Base-by-base conservation (phyloP, 2,329 filamentous ascomycete species). In the Dactylonectria estremocensis region DNA sequence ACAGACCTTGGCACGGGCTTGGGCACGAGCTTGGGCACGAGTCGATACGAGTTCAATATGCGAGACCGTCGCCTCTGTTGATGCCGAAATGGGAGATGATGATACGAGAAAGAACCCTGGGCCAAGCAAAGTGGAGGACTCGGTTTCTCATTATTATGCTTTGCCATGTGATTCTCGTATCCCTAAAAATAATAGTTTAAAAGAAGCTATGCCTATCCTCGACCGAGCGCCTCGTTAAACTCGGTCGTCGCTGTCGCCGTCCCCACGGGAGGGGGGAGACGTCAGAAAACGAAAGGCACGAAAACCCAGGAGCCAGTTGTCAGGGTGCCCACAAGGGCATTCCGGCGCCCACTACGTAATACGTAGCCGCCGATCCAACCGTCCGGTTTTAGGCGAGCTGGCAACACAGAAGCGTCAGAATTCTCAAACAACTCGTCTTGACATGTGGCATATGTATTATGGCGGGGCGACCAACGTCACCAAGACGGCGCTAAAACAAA, bases 41-140 rank as follows among this genome's bases (percentile, higher is more conserved):
- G 69, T 61, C 28, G 70, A 74, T 74, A 75, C 72, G 72, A 74
- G 49, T 65, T 65, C 67, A 64, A 73, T 54, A n/a, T 24, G 59
- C 62, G 53, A 70, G 58, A 56, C 53, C 54, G 37, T 54, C 54
- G 53, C 49, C 66, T 50, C 62, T 60, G 56, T 55, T 52, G 60
- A 43, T 49, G 55, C 60, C 46, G 63, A 65, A 48, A 62, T 16
- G 61, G 63, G 66, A 69, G 59, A 70, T 64, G 66, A 66, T 56
- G 59, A 69, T 70, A 70, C 68, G 66, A 70, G 68, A 69, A 48
- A 48, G 56, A 49, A 43, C 59, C 18, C 54, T 46, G 58, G 60
- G 58, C 54, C 58, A 54, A 63, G 55, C 46, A 50, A 50, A 33
- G 43, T 31, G 43, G 61, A 66, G 48, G 28, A 60, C 61, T 16